Evolutionary conservation across 352 stramenopile species (phyloP), one percentile per base, ranked within the genome.

Genomic region (Pythium phragmiticola): DNA sequence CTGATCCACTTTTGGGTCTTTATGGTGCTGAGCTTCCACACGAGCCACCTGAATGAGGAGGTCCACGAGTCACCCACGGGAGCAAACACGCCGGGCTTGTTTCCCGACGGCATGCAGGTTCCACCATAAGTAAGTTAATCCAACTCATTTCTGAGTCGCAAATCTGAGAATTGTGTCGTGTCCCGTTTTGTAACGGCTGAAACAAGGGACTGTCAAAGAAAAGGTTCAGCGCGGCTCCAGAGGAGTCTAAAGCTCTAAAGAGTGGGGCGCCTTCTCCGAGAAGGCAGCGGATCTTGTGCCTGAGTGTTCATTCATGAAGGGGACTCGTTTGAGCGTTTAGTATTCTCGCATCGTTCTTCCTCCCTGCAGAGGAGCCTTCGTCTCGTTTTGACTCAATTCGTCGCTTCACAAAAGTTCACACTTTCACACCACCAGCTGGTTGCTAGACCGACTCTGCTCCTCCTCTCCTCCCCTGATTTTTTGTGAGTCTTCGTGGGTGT

Each of bases 1-100:
- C 65, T 96, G 62, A 77, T 96, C 47, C 88, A 96, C 65, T 74
- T 90, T 11, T 96, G 88, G 88, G 82, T 92, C 13, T 93, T 95
- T 60, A 66, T 90, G 39, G 82, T 96, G 50, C 68, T 96, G 62
- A 90, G 82, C 62, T 93, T 95, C 69, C 88, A 96, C 70, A 96
- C 88, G 54, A 93, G 80, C 60, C 86, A 95, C 62, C 49, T 95
- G 64, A 87, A 77, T 28, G 82, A 93, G 50, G 86, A 95, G 63
- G 74, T 91, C 62, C 74, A 90, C 16, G 75, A 72, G 17, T 36
- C 52, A 7, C 54, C 52, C 14, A 72, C 41, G 0, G 69, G 66
- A n/a, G 70, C 62, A 8, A 54, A 51, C 23, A 60, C 42, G 14
- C 63, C 63, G 19, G 66, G 56, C 4, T 11, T 72, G 13, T 61